phyloP scores from a whole-genome alignment of 2,329 filamentous ascomycete species.

The Diaporthe longicolla region DNA sequence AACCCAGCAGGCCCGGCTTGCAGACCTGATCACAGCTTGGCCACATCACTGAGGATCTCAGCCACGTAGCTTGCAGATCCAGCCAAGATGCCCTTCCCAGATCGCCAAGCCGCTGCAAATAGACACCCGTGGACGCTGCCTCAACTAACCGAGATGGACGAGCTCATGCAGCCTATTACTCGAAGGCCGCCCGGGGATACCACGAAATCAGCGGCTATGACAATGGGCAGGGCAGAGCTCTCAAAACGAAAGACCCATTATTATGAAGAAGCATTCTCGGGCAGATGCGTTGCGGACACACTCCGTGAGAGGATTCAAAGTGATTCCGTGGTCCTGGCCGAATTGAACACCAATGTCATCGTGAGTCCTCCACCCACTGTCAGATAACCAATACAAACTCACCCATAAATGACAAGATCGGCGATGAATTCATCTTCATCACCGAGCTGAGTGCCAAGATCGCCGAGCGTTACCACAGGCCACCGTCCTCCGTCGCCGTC shows the following conservation, averaged over 20 bases:
- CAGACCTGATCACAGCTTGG: background rate
- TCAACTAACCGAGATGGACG: slow-evolving; percentile 54
- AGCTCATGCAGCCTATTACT: slow-evolving; percentile 56
- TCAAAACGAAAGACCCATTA: slow-evolving; percentile 58
- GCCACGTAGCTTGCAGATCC: background rate
- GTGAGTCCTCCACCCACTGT: slow-evolving; percentile 58
- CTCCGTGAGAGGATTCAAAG: slow-evolving; percentile 63
- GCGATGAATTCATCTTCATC: slow-evolving; percentile 82
- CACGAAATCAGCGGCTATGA: slow-evolving; percentile 48
- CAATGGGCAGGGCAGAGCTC: slow-evolving; percentile 52
- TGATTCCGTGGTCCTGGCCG: slow-evolving; percentile 73
- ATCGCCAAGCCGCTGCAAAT: slow-evolving; percentile 50
- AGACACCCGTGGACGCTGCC: slow-evolving; percentile 47
- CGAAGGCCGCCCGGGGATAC: slow-evolving; percentile 57
- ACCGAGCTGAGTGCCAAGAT: slow-evolving; percentile 81
- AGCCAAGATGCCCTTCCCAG: slow-evolving; percentile 49
- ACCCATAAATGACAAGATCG: slow-evolving; percentile 69
- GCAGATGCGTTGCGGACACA: slow-evolving; percentile 50
- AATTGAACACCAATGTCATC: slow-evolving; percentile 75
- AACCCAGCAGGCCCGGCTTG: background rate
- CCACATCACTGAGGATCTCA: background rate
- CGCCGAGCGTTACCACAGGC: slow-evolving; percentile 81
- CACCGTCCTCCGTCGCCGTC: slow-evolving; percentile 80
- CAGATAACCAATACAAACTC: background rate
- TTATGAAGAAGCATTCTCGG: slow-evolving; percentile 61